Evolutionary conservation across 495 filamentous ascomycete species (phyloP).

Genomic region (Talaromyces ruber): DNA sequence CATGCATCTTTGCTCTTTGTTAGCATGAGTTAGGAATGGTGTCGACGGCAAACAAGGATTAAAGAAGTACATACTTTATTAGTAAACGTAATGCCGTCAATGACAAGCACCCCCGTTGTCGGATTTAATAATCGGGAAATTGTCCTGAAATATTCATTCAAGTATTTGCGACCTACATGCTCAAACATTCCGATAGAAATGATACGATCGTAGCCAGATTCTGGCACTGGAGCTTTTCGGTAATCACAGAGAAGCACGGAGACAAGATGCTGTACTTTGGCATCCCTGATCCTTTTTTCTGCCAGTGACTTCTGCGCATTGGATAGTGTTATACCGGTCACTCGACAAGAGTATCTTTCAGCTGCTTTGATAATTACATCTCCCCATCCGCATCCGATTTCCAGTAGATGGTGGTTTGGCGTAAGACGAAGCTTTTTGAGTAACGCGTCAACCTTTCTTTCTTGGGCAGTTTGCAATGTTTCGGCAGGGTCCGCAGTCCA

Average conservation of each 20-base stretch:
- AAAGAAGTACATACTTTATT: slow-evolving; percentile 27
- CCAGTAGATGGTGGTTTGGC: slow-evolving; percentile 53
- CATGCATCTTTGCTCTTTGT: slow-evolving; percentile 26
- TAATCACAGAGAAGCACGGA: slow-evolving; percentile 56
- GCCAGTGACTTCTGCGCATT: slow-evolving; percentile 53
- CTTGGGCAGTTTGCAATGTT: slow-evolving; percentile 54
- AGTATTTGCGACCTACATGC: slow-evolving; percentile 57
- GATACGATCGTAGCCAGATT: slow-evolving; percentile 55
- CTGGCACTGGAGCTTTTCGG: slow-evolving; percentile 41
- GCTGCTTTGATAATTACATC: slow-evolving; percentile 58
- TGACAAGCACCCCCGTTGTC: slow-evolving; percentile 55
- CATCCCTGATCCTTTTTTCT: slow-evolving; percentile 45
- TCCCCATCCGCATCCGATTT: slow-evolving; percentile 66
- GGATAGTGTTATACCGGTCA: slow-evolving; percentile 55
- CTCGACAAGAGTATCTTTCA: slow-evolving; percentile 47
- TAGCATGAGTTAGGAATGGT: background rate
- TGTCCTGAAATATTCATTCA: slow-evolving; percentile 52
- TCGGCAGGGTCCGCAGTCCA: slow-evolving; percentile 46
- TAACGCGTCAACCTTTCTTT: slow-evolving; percentile 53
- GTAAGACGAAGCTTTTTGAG: slow-evolving; percentile 53
- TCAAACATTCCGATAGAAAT: slow-evolving; percentile 72
- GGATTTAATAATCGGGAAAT: slow-evolving; percentile 52
- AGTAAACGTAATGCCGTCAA: slow-evolving; percentile 72
- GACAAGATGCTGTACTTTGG: slow-evolving; percentile 43
- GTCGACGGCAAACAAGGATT: background rate